Evolutionary conservation across 2,329 filamentous ascomycete species (phyloP).

Genomic region (Cladosporium sp.): DNA sequence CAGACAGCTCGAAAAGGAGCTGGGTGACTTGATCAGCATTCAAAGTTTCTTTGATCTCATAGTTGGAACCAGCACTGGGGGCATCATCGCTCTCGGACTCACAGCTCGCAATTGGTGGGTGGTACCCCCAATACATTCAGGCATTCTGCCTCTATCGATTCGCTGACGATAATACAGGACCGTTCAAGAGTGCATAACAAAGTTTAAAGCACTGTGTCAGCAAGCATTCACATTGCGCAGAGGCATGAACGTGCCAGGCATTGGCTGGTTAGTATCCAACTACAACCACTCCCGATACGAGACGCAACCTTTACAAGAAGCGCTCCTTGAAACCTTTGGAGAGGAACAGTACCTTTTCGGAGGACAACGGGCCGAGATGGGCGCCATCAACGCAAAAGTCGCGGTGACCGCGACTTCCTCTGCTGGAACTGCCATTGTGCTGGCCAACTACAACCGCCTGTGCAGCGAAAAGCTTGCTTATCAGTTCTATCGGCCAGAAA

Average conservation of each 20-base stretch:
- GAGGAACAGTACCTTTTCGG: constrained; percentile 34
- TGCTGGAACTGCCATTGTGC: constrained; percentile 31
- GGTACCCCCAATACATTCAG: not conserved
- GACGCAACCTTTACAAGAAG: constrained; percentile 23
- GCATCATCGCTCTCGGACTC: constrained; percentile 28
- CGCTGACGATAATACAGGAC: not conserved
- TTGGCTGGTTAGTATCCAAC: constrained; percentile 4
- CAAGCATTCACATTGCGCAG: constrained; percentile 7
- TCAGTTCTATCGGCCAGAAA: constrained; percentile 34
- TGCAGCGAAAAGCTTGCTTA: constrained; percentile 22
- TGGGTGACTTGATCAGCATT: constrained; percentile 35
- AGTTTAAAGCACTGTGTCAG: constrained; percentile 29
- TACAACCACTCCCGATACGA: constrained; percentile 18
- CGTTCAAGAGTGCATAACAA: constrained; percentile 30
- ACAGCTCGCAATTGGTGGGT: not conserved
- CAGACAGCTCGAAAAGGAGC: constrained; percentile 31
- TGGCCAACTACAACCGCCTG: constrained; percentile 41
- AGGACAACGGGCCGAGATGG: constrained; percentile 19
- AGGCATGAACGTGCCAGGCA: constrained; percentile 3
- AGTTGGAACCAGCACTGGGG: constrained; percentile 36
- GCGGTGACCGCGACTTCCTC: constrained; percentile 37
- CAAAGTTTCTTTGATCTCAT: constrained; percentile 45
- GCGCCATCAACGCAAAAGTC: constrained; percentile 29
- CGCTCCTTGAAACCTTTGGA: constrained; percentile 33
- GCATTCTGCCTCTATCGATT: no score